A percentile compares a stretch with the other conserved stretches of the same genome.
Evolutionary conservation across 148 eudicot species (phyloP).

Genomic region (Dianthus caryophyllus): DNA sequence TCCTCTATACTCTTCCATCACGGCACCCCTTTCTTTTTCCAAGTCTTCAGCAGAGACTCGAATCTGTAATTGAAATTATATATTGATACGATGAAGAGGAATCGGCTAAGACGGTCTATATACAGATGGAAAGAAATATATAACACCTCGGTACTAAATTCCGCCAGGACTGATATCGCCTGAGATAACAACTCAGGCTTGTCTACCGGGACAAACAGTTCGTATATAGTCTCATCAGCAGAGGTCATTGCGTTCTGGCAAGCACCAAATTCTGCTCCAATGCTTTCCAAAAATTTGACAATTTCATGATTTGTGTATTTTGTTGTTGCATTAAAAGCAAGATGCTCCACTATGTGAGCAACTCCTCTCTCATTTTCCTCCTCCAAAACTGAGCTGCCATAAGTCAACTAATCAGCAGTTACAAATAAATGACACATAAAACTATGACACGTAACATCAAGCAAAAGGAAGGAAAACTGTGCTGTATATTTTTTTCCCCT

Average conservation of each 20-base stretch:
- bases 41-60: slow-evolving; percentile 76
- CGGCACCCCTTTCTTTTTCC: slow-evolving; percentile 95
- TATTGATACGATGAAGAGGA: not conserved
- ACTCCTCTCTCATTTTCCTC: slow-evolving; percentile 91
- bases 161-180: slow-evolving; percentile 80
- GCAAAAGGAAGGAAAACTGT: not conserved
- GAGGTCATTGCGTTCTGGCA: slow-evolving; percentile 88
- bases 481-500: not conserved
- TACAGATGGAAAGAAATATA: not conserved
- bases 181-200: slow-evolving; percentile 75
- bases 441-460: slow-evolving; percentile 3
- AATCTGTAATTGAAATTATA: slow-evolving; percentile 37
- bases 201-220: slow-evolving; percentile 89
- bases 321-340: slow-evolving; percentile 86
- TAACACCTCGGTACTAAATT: slow-evolving; percentile 78
- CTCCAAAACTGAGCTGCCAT: slow-evolving; percentile 93
- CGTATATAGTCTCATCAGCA: slow-evolving; percentile 82
- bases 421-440: not conserved
- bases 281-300: slow-evolving; percentile 70
- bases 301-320: slow-evolving; percentile 77
- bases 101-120: not conserved
- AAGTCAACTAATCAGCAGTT: slow-evolving; percentile 29
- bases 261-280: slow-evolving; percentile 87
- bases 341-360: slow-evolving; percentile 92
- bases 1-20: slow-evolving; percentile 84